phyloP scores from a whole-genome alignment of 2,329 filamentous ascomycete genomes.

The Fusarium agapanthi region DNA sequence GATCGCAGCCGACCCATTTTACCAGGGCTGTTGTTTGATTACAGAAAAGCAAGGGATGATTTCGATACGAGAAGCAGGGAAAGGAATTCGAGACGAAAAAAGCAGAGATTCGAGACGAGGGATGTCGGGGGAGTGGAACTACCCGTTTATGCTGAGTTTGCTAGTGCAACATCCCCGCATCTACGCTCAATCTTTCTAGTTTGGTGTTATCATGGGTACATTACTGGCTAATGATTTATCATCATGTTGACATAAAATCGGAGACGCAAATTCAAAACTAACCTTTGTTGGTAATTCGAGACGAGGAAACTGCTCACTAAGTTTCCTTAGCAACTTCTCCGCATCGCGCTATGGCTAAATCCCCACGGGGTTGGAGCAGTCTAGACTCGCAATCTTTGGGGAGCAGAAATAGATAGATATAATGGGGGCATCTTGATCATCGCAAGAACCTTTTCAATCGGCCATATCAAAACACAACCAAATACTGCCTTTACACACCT shows the following conservation, averaged over 20 bases:
- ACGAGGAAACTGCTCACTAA: not conserved
- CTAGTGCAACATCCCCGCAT: not conserved
- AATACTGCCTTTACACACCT: not conserved
- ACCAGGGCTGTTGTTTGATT: not conserved
- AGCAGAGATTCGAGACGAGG: not conserved
- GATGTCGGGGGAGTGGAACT: not conserved
- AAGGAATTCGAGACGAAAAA: not conserved
- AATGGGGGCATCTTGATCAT: not conserved
- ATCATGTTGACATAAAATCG: not conserved
- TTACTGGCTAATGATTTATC: not conserved
- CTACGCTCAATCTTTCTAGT: not conserved
- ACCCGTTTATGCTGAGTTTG: not conserved
- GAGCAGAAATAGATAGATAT: not conserved
- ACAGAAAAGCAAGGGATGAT: not conserved
- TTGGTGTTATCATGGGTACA: not conserved
- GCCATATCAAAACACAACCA: not conserved
- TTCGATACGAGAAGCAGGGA: not conserved
- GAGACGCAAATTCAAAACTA: not conserved
- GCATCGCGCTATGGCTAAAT: not conserved
- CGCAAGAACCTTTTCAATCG: not conserved
- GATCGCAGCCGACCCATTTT: conserved; percentile 2
- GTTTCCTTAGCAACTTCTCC: not conserved
- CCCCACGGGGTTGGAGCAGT: not conserved
- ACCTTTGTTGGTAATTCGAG: not conserved
- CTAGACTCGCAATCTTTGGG: not conserved